Evolutionary conservation across 257 asterid species (phyloP), one percentile per base, ranked within the genome.

Genomic region (Solanum megistacrolobum): DNA sequence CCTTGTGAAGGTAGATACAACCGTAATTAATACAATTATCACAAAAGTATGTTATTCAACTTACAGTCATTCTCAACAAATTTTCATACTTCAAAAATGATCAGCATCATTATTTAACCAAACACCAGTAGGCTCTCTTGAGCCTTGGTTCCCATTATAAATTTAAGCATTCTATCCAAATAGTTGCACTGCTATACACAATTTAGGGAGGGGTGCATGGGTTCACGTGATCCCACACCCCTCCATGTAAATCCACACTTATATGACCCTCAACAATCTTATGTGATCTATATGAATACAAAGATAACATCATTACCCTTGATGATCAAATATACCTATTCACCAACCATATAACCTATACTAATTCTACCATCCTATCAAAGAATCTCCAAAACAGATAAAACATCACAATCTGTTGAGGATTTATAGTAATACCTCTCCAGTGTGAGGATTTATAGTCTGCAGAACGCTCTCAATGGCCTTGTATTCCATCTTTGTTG

Each of bases 391-490:
- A n/a, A 38, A 39, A 23, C 34, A 39, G n/a, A 78, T 12, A 76
- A 39, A 78, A 39, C 12, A 78, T 78, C 60, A 78, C 34, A 39
- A 25, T 7, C 60, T 36, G 41, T 36, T 36, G 41, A 36, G 41
- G 41, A 36, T 36, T 36, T 36, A 36, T 36, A 85, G 48, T 85
- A 23, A 78, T 93, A 96, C 99, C 99, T 97, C 99, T 90, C 99
- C 99, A 23, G 96, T 92, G 90, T 97, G 99, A 83, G 99, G 99
- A 92, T 96, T 96, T 79, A 97, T 92, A 2, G 99, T 97, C 91
- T 96, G 99, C 66, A 97, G 98, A 90, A 97, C 99, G 65, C 99
- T 94, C 93, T 96, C 99, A 88, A 97, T 94, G 58, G 99, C 99
- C 90, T 97, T 97, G 91, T 95, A 97, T 94, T 97, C 99, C 99